phyloP scores from a whole-genome alignment of 352 stramenopile genomes.

The Phytophthora fragariaefolia region DNA sequence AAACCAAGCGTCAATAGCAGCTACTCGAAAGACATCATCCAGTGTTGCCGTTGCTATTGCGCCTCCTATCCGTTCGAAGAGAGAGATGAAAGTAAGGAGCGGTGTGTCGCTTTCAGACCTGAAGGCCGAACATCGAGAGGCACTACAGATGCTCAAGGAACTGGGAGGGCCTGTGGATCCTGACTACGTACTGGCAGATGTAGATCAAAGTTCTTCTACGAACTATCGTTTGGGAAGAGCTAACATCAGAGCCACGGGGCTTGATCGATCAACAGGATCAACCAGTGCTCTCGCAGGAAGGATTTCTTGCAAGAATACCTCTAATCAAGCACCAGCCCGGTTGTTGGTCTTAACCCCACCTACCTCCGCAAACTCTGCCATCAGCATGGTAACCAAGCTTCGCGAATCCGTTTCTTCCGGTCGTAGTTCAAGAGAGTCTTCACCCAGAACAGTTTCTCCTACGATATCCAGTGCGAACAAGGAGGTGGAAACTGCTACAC shows the following conservation, averaged over 20 bases:
- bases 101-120: slow-evolving; percentile 76
- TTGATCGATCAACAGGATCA: slow-evolving; percentile 3
- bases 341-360: slow-evolving; percentile 5
- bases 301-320: not conserved
- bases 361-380: slow-evolving; percentile 22
- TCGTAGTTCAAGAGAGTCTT: slow-evolving; percentile 29
- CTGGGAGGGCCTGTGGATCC: slow-evolving; percentile 65
- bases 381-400: slow-evolving; percentile 61
- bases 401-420: slow-evolving; percentile 55
- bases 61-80: slow-evolving; percentile 14
- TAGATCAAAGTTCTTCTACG: slow-evolving; percentile 10
- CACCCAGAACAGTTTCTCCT: slow-evolving; percentile 8
- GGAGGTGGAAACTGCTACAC: not conserved
- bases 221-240: not conserved
- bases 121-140: slow-evolving; percentile 76
- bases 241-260: not conserved
- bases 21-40: slow-evolving; percentile 12
- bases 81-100: slow-evolving; percentile 47
- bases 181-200: slow-evolving; percentile 38
- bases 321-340: slow-evolving; percentile 10
- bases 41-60: slow-evolving; percentile 4
- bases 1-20: slow-evolving; percentile 3
- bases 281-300: not conserved
- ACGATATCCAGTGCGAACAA: not conserved
- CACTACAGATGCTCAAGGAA: slow-evolving; percentile 75